These are phyloP conservation scores for Microbotryomycetes sp. DNA, from an alignment of 1,284 basidiomycete genomes.

Conservation along the genomic window DNA sequence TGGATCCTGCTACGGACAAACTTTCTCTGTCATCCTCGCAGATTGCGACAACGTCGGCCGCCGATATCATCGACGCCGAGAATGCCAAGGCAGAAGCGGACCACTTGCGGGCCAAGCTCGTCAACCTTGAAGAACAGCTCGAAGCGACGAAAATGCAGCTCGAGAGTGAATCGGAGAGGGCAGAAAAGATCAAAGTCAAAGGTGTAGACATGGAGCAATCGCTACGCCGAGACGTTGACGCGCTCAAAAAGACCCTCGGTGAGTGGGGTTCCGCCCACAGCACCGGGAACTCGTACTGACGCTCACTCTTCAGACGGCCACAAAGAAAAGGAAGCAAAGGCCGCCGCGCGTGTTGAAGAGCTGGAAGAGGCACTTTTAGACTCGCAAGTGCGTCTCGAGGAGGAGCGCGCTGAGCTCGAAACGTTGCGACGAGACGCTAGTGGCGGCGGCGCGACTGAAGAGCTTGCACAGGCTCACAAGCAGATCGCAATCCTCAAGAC, in stretches of 20 bases:
- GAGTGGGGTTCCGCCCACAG: not conserved
- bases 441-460: slow-evolving; percentile 18
- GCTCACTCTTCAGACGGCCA: slow-evolving; percentile 48
- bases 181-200: slow-evolving; percentile 51
- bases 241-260: slow-evolving; percentile 54
- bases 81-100: slow-evolving; percentile 70
- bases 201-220: slow-evolving; percentile 63
- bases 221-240: slow-evolving; percentile 59
- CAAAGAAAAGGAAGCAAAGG: slow-evolving; percentile 55
- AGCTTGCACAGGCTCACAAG: slow-evolving; percentile 41
- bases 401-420: slow-evolving; percentile 87
- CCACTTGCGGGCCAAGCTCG: slow-evolving; percentile 71
- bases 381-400: slow-evolving; percentile 79
- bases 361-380: slow-evolving; percentile 81
- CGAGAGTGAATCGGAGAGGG: slow-evolving; percentile 61
- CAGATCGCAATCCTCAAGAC: slow-evolving; percentile 50
- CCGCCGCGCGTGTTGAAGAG: slow-evolving; percentile 63
- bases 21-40: slow-evolving; percentile 15
- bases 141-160: slow-evolving; percentile 65
- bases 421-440: slow-evolving; percentile 57
- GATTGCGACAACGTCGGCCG: slow-evolving; percentile 37
- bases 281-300: not conserved
- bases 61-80: slow-evolving; percentile 88
- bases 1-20: not conserved
- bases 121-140: slow-evolving; percentile 70